phyloP scores from a whole-genome alignment of 2,329 filamentous ascomycete species.

The Hypoxylon sp. region DNA sequence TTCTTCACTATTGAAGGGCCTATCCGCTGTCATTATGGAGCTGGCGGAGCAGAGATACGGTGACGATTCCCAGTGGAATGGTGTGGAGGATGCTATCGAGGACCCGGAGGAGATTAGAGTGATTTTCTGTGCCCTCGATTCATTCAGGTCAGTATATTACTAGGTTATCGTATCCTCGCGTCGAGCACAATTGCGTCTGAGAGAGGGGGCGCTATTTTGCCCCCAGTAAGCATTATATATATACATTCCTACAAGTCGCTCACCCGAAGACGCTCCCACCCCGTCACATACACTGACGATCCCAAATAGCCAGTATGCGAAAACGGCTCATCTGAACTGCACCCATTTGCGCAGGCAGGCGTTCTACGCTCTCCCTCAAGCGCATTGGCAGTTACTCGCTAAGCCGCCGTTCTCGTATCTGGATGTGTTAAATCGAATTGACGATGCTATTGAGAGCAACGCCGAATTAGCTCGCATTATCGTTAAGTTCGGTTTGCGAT shows the following conservation, averaged over 20 bases:
- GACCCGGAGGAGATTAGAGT: slow-evolving; percentile 87
- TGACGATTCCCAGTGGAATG: slow-evolving; percentile 67
- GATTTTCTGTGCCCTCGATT: slow-evolving; percentile 86
- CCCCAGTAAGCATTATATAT: slow-evolving; percentile 31
- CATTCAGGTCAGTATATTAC: slow-evolving; percentile 79
- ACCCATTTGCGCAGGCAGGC: slow-evolving; percentile 92
- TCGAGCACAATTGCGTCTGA: slow-evolving; percentile 18
- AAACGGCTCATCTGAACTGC: slow-evolving; percentile 87
- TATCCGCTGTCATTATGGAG: slow-evolving; percentile 34
- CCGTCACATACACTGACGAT: slow-evolving; percentile 38
- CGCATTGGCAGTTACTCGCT: slow-evolving; percentile 87
- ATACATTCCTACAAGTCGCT: slow-evolving; percentile 24
- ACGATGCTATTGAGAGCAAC: slow-evolving; percentile 91
- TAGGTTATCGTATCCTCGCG: slow-evolving; percentile 16
- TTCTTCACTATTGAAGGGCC: slow-evolving; percentile 10
- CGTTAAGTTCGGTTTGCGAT: slow-evolving; percentile 75
- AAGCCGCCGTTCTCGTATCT: slow-evolving; percentile 86
- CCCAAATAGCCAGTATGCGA: slow-evolving; percentile 80
- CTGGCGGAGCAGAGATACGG: slow-evolving; percentile 19
- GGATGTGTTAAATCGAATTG: slow-evolving; percentile 81
- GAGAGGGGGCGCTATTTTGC: slow-evolving; percentile 36
- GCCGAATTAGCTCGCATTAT: slow-evolving; percentile 86
- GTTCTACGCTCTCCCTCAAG: slow-evolving; percentile 89
- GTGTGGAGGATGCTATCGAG: slow-evolving; percentile 74
- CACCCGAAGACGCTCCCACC: slow-evolving; percentile 6